Evolutionary conservation across 768 basidiomycete species (phyloP).

Genomic region (Mycena polygramma): DNA sequence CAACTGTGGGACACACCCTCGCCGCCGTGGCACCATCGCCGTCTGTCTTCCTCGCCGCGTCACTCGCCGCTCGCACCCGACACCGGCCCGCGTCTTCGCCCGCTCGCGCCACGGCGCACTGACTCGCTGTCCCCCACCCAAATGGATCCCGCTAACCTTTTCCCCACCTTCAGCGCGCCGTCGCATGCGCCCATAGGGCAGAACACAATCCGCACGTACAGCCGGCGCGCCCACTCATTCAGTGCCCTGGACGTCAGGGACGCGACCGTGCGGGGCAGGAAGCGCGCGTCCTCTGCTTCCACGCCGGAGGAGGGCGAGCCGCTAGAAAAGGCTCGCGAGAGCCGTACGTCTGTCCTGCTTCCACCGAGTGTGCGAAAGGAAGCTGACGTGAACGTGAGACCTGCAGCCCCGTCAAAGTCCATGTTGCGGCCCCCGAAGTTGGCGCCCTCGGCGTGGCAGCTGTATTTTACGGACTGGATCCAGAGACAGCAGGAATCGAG

Average conservation of each 20-base stretch:
- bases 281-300: no score
- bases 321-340: constrained; percentile 53
- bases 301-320: no score
- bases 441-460: constrained; percentile 95
- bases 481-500: constrained; percentile 85
- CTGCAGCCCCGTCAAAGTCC: constrained; percentile 77
- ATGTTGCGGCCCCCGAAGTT: constrained; percentile 89
- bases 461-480: constrained; percentile 97
- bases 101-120: constrained; percentile 53
- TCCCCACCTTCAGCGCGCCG: constrained; percentile 82
- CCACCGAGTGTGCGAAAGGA: no score
- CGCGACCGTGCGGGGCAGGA: constrained; percentile 72
- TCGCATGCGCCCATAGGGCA: constrained; percentile 60
- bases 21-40: constrained; percentile 44
- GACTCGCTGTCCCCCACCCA: constrained; percentile 45
- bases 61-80: constrained; percentile 58
- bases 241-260: constrained; percentile 74
- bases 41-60: constrained; percentile 59
- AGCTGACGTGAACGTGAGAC: no score
- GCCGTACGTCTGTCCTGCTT: constrained; percentile 54
- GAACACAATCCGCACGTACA: constrained; percentile 70
- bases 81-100: constrained; percentile 47
- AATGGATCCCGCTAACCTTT: constrained; percentile 63
- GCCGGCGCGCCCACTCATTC: constrained; percentile 75
- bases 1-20: constrained; percentile 73